These are phyloP conservation scores for Erythrophleum fordii DNA, from an alignment of 306 rosid genomes.

Conservation along the genomic window DNA sequence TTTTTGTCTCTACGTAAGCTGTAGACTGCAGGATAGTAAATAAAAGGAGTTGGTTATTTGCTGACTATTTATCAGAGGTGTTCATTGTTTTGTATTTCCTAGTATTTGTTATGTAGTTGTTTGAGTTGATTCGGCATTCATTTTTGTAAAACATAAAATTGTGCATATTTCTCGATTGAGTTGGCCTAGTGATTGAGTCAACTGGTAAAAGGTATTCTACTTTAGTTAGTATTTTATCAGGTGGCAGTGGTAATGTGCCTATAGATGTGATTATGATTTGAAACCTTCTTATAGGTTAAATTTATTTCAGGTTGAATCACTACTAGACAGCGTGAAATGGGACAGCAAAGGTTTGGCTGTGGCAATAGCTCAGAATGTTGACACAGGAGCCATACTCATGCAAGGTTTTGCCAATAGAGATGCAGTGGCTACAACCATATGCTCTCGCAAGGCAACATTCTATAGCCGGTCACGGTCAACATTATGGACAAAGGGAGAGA, in stretches of 20 bases:
- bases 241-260: neutral
- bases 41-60: slow-evolving; percentile 22
- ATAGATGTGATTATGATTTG: neutral
- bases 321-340: slow-evolving; percentile 79
- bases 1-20: neutral
- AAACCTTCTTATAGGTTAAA: neutral
- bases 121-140: slow-evolving; percentile 4
- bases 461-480: slow-evolving; percentile 82
- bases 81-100: slow-evolving; percentile 11
- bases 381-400: slow-evolving; percentile 92
- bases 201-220: neutral
- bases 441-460: slow-evolving; percentile 82
- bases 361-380: slow-evolving; percentile 91
- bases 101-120: neutral
- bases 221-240: neutral
- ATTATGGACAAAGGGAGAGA: slow-evolving; percentile 95
- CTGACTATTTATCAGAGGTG: neutral
- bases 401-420: slow-evolving; percentile 92
- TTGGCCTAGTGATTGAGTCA: slow-evolving; percentile 23
- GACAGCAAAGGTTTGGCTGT: slow-evolving; percentile 86
- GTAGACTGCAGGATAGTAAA: neutral
- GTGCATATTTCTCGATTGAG: slow-evolving; percentile 24
- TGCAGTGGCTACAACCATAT: slow-evolving; percentile 62
- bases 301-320: slow-evolving; percentile 66
- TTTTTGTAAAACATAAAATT: slow-evolving; percentile 11